A percentile compares a stretch with the other conserved stretches of the same genome.
Evolutionary conservation across 1,284 basidiomycete species (phyloP).

Genomic region (Volvariella surrecta): DNA sequence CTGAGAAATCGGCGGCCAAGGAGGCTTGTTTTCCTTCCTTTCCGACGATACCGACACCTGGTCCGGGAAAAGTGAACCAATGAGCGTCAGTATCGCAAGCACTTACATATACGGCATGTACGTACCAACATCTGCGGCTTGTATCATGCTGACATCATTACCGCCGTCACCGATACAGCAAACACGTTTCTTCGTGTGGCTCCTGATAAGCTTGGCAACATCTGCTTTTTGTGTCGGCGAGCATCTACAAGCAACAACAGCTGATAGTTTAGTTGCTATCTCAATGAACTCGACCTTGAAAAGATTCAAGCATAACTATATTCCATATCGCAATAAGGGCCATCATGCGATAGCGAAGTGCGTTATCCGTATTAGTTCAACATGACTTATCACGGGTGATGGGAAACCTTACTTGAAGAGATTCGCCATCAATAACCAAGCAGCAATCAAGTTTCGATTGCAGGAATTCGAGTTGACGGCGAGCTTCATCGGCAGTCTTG

Average conservation of each 20-base stretch:
- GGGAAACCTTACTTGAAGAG: constrained; percentile 59
- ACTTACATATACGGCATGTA: constrained; percentile 16
- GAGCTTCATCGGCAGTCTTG: constrained; percentile 73
- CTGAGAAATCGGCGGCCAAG: constrained; percentile 95
- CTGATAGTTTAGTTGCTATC: constrained; percentile 91
- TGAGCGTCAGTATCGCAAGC: neutral
- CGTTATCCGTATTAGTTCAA: no score
- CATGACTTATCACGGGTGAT: neutral
- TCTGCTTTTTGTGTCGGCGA: constrained; percentile 99
- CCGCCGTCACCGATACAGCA: constrained; percentile 97
- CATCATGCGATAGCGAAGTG: neutral
- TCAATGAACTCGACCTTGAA: constrained; percentile 95
- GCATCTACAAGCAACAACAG: constrained; percentile 96
- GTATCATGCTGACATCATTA: constrained; percentile 96
- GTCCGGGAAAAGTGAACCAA: neutral
- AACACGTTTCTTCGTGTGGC: constrained; percentile 87
- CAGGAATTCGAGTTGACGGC: constrained; percentile 91
- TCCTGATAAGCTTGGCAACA: constrained; percentile 87
- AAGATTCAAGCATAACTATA: constrained; percentile 77
- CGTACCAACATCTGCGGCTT: constrained; percentile 88
- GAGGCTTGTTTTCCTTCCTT: constrained; percentile 99
- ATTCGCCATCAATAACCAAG: constrained; percentile 98
- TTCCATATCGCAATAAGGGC: constrained; percentile 3
- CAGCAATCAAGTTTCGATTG: constrained; percentile 95
- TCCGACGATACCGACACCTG: constrained; percentile 95